Percentiles rank a stretch among this genome's conserved stretches.
Conservation (phyloP, 2,329 filamentous ascomycete species). For the Waltergamsia citrina region DNA sequence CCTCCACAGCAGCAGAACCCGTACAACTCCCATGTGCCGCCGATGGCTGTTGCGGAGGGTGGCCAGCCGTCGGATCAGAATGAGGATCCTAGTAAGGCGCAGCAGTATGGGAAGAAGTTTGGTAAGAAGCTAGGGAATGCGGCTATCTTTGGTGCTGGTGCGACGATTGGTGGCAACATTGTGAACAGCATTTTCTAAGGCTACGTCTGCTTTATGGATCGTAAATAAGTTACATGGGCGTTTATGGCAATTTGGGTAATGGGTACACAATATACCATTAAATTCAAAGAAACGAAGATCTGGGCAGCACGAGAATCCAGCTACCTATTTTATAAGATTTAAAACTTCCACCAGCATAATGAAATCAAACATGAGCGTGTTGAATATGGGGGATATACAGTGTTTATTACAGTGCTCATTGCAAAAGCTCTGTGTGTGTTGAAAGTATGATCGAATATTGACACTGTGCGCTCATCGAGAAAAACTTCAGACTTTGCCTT, state of each 20-base stretch:
- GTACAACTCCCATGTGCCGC: slow-evolving; percentile 63
- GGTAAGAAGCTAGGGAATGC: slow-evolving; percentile 79
- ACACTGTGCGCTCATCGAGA: no score
- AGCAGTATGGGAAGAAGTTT: slow-evolving; percentile 83
- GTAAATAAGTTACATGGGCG: not conserved
- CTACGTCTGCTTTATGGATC: not conserved
- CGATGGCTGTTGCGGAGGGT: slow-evolving; percentile 61
- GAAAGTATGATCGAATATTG: no score
- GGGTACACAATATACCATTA: not conserved
- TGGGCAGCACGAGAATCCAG: no score
- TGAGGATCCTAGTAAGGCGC: slow-evolving; percentile 49
- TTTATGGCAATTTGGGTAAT: not conserved
- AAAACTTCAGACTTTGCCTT: no score
- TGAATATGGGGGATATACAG: no score
- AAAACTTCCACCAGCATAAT: no score
- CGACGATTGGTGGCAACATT: slow-evolving; percentile 80
- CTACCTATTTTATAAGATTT: no score
- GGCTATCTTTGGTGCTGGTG: slow-evolving; percentile 87
- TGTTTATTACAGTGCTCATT: not conserved
- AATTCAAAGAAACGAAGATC: no score
- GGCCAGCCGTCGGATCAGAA: slow-evolving; percentile 25
- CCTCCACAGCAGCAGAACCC: slow-evolving; percentile 45
- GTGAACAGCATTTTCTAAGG: slow-evolving; percentile 81
- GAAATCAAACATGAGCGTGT: no score
- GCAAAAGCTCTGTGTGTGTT: no score